Conservation (phyloP, 2,329 filamentous ascomycete genomes). For the Pleurostoma richardsiae region DNA sequence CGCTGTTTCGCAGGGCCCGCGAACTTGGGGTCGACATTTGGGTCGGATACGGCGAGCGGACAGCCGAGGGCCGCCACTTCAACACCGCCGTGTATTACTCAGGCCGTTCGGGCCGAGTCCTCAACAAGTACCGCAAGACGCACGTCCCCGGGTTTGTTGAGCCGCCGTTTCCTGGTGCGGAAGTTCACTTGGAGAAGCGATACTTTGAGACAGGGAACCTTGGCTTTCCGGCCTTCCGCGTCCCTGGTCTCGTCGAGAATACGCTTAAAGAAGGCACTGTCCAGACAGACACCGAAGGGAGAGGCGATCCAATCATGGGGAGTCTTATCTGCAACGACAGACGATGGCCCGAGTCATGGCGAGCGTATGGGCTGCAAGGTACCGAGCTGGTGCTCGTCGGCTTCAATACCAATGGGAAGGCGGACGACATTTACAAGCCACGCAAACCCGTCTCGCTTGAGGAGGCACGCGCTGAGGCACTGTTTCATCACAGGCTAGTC, state of each 20-base stretch:
- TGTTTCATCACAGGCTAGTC: slow-evolving; percentile 37
- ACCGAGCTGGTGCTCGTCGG: slow-evolving; percentile 23
- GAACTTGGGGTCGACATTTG: slow-evolving; percentile 42
- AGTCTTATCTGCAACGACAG: slow-evolving; percentile 52
- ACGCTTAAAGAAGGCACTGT: slow-evolving; percentile 25
- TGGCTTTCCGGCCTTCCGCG: slow-evolving; percentile 48
- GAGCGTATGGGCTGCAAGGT: slow-evolving; percentile 39
- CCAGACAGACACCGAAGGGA: slow-evolving; percentile 15
- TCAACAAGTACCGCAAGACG: slow-evolving; percentile 50
- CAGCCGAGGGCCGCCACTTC: slow-evolving; percentile 26
- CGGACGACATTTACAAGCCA: slow-evolving; percentile 20
- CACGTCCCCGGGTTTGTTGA: slow-evolving; percentile 49
- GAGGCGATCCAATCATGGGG: slow-evolving; percentile 43
- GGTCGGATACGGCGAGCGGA: slow-evolving; percentile 46
- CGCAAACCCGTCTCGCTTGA: slow-evolving; percentile 21
- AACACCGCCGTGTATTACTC: slow-evolving; percentile 49
- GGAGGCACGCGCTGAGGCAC: slow-evolving; percentile 38
- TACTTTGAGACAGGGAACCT: slow-evolving; percentile 49
- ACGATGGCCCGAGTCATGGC: slow-evolving; percentile 47
- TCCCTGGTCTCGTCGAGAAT: slow-evolving; percentile 34
- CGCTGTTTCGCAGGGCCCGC: slow-evolving; percentile 40
- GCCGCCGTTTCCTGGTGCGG: slow-evolving; percentile 38
- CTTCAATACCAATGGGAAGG: slow-evolving; percentile 44
- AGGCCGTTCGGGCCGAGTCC: slow-evolving; percentile 28
- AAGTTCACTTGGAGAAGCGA: slow-evolving; percentile 50